Evolutionary conservation across 257 asterid species (phyloP), one percentile per base, ranked within the genome.

Genomic region (Scutellaria galericulata): DNA sequence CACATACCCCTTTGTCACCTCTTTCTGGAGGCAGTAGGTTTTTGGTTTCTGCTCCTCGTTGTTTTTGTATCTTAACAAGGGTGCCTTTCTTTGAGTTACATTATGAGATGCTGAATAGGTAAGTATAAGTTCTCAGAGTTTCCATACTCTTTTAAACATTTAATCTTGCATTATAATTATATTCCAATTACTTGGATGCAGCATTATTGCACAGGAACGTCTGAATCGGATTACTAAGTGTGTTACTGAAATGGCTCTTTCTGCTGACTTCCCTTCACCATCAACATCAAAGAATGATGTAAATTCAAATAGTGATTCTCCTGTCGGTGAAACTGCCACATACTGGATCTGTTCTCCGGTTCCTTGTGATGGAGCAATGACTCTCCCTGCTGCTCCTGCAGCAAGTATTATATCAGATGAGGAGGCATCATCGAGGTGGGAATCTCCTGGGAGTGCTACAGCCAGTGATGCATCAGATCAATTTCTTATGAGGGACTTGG

Each of bases 11-110:
- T 69, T 79, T 81, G 57, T 77, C 96, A 14, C 86, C 91, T 72
- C 80, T 82, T 58, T 64, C 72, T 35, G 82, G 92, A 61, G 45
- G 88, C 89, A 83, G 85, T 78, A 82, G 85, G 70, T 91, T 79
- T 82, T 75, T 93, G 88, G 96, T 86, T 76, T 85, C 96, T 73
- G 98, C 98, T 46, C 97, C 98, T 73, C 97, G 96, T 75, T 93
- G 98, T 80, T 93, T 91, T 79, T 93, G 98, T 79, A 82, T 93
- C 73, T 76, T 93, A 68, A 93, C 98, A 62, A 89, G 90, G 81
- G 88, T 91, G 77, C 98, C 98, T 44, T 91, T 93, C 74, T 93
- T 93, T 72, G 97, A 87, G 81, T 83, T 93, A 66, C 97, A 93
- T 75, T 93, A 78, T 70, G 90, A 89, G 90, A 86, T 93, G 90